Base-by-base conservation (phyloP, 441 rosid genomes). In the Croton laevigatus region DNA sequence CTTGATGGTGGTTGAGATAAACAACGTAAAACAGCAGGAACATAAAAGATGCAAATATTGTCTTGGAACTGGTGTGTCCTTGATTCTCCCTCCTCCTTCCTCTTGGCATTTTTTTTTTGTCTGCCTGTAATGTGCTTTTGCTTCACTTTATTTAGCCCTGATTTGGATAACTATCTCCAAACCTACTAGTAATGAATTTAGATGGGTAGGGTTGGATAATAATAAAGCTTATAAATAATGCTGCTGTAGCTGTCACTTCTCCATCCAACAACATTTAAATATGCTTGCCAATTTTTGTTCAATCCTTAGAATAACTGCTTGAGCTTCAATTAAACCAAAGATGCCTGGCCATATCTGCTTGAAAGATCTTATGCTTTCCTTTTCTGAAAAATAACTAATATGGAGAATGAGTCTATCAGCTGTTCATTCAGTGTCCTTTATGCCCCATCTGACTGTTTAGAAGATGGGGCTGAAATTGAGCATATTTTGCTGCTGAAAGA, bases 1-100 rank as follows among this genome's bases (percentile, higher is more conserved):
- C 44, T 81, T 94, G 87, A 94, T 94, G 99, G 91, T 94, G 42
- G 98, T 94, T 5, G 99, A 94, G 81, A 85, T 94, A 73, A 94
- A 94, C 89, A 94, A 94, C 37, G 98, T 94, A 42, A 94, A 92
- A 81, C 98, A 78, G 72, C 99, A 94, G 75, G 98, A 94, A 61
- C 88, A 85, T 49, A 94, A 94, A 83, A 83, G 98, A 89, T 94
- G 99, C 97, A 94, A 91, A 81, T 94, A 94, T 63, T 94, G 98
- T 74, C 85, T 91, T 75, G 98, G 98, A 86, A 90, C 98, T 40
- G 98, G 98, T 94, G 82, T 62, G 44, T 44, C 55, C 58, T 69
- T 12, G 17, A 27, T 37, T 23, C 46, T 62, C 38, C 40, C 22
- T 23, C 0, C 1, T n/a, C 0, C 53, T 8, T 48, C 40, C 8